Evolutionary conservation across 2,329 filamentous ascomycete species (phyloP).

Genomic region (Rhexocercosporidium sp.): DNA sequence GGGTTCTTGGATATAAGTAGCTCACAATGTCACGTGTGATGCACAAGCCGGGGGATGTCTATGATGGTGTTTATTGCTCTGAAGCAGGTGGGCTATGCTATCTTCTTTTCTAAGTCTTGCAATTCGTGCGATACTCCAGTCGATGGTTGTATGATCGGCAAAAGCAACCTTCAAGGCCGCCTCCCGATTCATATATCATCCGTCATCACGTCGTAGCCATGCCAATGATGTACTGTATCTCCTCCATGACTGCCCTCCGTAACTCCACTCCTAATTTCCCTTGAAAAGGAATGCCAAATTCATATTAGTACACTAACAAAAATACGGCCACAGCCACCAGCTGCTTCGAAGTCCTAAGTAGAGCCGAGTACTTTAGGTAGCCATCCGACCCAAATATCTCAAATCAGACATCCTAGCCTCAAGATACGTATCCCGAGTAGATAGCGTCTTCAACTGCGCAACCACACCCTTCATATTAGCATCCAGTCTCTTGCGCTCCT

Average conservation of each 20-base stretch:
- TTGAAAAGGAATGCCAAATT: neutral
- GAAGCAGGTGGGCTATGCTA: neutral
- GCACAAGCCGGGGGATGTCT: neutral
- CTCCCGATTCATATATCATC: neutral
- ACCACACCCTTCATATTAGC: neutral
- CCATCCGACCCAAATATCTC: neutral
- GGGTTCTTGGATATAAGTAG: neutral
- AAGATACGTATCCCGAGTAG: neutral
- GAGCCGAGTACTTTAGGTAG: neutral
- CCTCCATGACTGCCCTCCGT: neutral
- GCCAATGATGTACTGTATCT: neutral
- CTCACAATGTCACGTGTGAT: neutral
- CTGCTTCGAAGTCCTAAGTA: neutral
- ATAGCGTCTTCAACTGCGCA: neutral
- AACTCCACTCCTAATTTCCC: neutral
- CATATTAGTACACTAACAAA: neutral
- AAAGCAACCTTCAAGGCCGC: neutral
- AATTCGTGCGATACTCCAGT: neutral
- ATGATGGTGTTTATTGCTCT: neutral
- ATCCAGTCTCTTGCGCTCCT: slow-evolving; percentile 1
- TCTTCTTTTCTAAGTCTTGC: neutral
- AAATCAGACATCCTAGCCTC: neutral
- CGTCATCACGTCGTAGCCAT: neutral
- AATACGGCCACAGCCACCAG: neutral
- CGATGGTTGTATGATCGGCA: neutral